Percentiles rank a stretch among this genome's conserved stretches.
Conservation (phyloP, 2,329 filamentous ascomycete species). For the Aspergillus oerlinghausenensis region DNA sequence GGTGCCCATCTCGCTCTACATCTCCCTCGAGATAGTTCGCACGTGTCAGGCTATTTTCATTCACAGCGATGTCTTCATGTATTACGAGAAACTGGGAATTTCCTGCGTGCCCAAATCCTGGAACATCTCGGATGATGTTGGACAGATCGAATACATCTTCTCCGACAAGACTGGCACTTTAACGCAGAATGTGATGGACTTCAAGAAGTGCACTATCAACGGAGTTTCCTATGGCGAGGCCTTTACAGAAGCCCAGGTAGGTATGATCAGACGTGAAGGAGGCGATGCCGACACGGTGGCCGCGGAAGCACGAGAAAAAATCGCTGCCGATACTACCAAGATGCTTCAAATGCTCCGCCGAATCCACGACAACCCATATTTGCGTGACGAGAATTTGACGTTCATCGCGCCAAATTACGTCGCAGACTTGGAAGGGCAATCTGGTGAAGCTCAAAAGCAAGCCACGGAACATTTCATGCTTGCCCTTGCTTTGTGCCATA, state of each 20-base stretch:
- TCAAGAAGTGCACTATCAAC: conserved; percentile 97
- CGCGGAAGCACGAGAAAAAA: conserved; percentile 67
- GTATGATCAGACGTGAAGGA: conserved; percentile 89
- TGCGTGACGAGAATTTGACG: conserved; percentile 83
- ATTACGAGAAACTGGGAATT: conserved; percentile 89
- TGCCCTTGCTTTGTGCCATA: conserved; percentile 90
- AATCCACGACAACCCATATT: conserved; percentile 83
- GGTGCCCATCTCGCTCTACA: conserved; percentile 96
- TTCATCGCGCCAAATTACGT: conserved; percentile 91
- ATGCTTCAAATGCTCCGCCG: conserved; percentile 69
- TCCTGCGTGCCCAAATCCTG: conserved; percentile 96
- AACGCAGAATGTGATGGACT: conserved; percentile 96
- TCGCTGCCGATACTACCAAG: conserved; percentile 68
- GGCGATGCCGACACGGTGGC: conserved; percentile 79
- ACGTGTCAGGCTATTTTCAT: conserved; percentile 95
- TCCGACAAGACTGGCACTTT: conserved; percentile 89
- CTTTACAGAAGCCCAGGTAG: conserved; percentile 93
- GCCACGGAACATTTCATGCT: conserved; percentile 92
- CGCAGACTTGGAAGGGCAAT: conserved; percentile 71
- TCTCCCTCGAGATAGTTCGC: conserved; percentile 91
- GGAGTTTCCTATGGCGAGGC: conserved; percentile 95
- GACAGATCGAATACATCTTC: conserved; percentile 98
- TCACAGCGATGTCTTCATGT: conserved; percentile 94
- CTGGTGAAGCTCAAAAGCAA: conserved; percentile 68
- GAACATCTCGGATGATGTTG: conserved; percentile 98